phyloP scores from a whole-genome alignment of 2,329 filamentous ascomycete genomes.

The Curvularia sp. region DNA sequence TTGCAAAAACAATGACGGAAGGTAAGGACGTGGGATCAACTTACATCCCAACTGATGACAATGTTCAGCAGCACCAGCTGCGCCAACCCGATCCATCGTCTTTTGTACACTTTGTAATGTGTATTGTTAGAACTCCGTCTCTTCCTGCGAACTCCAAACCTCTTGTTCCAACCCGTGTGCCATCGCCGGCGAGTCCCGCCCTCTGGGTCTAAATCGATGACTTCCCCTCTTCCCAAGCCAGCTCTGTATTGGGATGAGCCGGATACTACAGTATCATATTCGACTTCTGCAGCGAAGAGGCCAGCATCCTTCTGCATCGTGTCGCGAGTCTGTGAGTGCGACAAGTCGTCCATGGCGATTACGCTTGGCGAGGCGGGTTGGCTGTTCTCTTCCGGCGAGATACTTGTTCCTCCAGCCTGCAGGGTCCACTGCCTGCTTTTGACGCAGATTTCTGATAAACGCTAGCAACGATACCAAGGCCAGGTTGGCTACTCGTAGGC shows the following conservation, averaged over 20 bases:
- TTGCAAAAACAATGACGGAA: neutral
- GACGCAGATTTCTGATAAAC: neutral
- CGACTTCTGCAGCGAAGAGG: neutral
- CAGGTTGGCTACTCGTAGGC: neutral
- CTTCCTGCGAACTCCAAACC: conserved; percentile 15
- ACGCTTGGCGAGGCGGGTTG: neutral
- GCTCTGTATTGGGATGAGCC: neutral
- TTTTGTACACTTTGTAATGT: conserved; percentile 71
- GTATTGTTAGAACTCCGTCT: conserved; percentile 39
- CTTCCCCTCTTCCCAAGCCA: neutral
- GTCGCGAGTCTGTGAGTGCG: neutral
- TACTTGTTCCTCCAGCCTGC: neutral
- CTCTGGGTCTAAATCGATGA: neutral
- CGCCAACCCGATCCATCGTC: conserved; percentile 85
- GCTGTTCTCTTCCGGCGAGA: neutral
- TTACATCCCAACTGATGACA: conserved; percentile 92
- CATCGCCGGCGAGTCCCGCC: neutral
- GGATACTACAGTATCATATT: neutral
- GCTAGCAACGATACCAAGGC: neutral
- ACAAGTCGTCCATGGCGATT: neutral
- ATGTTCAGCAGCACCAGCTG: conserved; percentile 90
- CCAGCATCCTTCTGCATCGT: neutral
- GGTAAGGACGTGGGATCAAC: conserved; percentile 50
- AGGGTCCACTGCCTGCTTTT: neutral
- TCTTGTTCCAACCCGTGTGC: conserved; percentile 2